Conservation (phyloP, 2,329 filamentous ascomycete species). For the Colletotrichum magnum region DNA sequence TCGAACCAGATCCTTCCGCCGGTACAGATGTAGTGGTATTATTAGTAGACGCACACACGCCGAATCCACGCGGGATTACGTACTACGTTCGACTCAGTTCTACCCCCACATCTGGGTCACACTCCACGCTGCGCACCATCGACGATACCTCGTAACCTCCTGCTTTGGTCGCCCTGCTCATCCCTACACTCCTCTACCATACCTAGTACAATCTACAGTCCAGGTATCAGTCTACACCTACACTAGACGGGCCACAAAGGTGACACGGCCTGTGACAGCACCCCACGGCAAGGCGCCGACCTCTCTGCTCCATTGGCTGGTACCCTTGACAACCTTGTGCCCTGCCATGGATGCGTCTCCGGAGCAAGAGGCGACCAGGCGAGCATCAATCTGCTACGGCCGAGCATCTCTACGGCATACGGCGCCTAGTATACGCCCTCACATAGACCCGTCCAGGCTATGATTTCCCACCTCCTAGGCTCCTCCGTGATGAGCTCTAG, state of each 20-base stretch:
- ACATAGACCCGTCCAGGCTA: no score
- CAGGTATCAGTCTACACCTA: not conserved
- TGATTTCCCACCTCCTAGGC: no score
- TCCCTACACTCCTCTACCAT: not conserved
- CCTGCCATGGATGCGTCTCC: not conserved
- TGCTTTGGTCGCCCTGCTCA: not conserved
- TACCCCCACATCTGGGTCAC: constrained; percentile 30
- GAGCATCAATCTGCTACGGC: constrained; percentile 1
- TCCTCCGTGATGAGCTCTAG: no score
- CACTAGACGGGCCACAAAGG: constrained; percentile 7
- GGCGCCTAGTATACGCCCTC: no score
- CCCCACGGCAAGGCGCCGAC: constrained; percentile 4
- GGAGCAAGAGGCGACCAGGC: not conserved
- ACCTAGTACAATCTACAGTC: no score
- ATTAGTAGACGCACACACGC: constrained; percentile 2
- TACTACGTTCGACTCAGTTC: constrained; percentile 26
- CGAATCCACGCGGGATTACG: constrained; percentile 19
- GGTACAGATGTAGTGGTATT: not conserved
- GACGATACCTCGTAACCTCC: not conserved
- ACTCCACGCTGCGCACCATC: not conserved
- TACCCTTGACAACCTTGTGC: not conserved
- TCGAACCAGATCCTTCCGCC: not conserved
- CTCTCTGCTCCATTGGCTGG: not conserved
- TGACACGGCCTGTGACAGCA: constrained; percentile 14
- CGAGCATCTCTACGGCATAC: not conserved